Percentiles rank a stretch among this genome's conserved stretches.
Conservation (phyloP, 345 rosid genomes). For the Euclidium syriacum region DNA sequence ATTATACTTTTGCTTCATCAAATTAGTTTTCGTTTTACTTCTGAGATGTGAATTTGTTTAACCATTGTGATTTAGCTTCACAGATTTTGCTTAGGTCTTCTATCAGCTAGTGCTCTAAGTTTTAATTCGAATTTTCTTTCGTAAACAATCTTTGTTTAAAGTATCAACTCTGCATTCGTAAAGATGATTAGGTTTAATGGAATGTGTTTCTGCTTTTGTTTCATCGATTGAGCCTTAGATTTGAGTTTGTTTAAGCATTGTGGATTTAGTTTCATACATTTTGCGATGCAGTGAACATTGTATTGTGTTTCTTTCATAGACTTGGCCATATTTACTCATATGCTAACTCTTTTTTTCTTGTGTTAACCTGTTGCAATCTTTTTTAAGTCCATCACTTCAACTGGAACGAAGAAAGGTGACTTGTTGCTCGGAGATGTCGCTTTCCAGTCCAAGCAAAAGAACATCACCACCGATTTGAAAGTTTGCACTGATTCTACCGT, state of each 20-base stretch:
- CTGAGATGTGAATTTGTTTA: background rate
- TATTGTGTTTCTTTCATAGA: background rate
- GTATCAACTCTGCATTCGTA: background rate
- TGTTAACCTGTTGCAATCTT: background rate
- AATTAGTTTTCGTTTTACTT: background rate
- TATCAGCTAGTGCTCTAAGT: slow-evolving; percentile 69
- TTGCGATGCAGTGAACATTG: background rate
- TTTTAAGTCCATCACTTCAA: slow-evolving; percentile 79
- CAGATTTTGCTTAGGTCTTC: background rate
- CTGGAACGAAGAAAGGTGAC: slow-evolving; percentile 78
- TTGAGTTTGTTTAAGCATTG: background rate
- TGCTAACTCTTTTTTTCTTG: background rate
- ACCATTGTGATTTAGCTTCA: background rate
- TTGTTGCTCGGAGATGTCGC: slow-evolving; percentile 69
- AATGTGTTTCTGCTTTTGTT: background rate
- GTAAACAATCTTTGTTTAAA: background rate
- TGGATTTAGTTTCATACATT: background rate
- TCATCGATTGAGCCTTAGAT: background rate
- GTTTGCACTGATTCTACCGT: slow-evolving; percentile 76
- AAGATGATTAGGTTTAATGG: background rate
- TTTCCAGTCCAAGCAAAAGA: slow-evolving; percentile 77
- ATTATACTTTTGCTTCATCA: background rate
- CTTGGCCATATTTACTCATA: background rate
- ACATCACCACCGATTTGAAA: slow-evolving; percentile 75
- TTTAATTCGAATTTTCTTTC: background rate